Evolutionary conservation across 352 stramenopile species (phyloP).

Genomic region (Pythium rishiriense): DNA sequence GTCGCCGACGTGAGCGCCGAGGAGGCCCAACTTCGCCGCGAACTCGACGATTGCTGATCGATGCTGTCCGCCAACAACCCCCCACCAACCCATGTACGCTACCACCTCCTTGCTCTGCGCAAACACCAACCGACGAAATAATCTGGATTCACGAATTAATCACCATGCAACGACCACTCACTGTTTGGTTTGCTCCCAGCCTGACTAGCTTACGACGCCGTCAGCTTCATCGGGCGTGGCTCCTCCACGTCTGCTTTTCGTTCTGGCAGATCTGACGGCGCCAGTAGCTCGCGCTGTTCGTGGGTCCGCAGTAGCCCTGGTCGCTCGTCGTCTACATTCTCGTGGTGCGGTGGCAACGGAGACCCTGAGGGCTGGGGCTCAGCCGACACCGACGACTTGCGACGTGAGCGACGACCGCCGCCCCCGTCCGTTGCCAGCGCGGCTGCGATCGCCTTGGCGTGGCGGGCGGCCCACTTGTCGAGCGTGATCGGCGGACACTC

Average conservation of each 20-base stretch:
- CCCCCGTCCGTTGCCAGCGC: not conserved
- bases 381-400: conserved; percentile 5
- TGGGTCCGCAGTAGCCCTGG: conserved; percentile 1
- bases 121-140: not conserved
- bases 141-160: not conserved
- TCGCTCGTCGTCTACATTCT: not conserved
- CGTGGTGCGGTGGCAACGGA: not conserved
- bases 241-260: not conserved
- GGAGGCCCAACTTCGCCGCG: conserved; percentile 23
- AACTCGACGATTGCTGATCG: conserved; percentile 27
- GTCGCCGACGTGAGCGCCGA: conserved; percentile 13
- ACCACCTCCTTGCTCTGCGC: too few relatives aligned
- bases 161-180: not conserved
- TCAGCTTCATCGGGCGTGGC: conserved; percentile 5
- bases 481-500: conserved; percentile 50
- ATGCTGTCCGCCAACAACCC: not conserved
- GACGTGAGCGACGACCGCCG: not conserved
- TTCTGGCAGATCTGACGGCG: not conserved
- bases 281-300: conserved; percentile 6
- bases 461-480: conserved; percentile 49
- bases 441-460: conserved; percentile 34
- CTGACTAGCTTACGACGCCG: not conserved
- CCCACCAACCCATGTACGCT: conserved; percentile 4
- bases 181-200: not conserved
- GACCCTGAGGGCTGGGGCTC: not conserved